Evolutionary conservation across 768 basidiomycete species (phyloP).

Genomic region (Lactarius vividus): DNA sequence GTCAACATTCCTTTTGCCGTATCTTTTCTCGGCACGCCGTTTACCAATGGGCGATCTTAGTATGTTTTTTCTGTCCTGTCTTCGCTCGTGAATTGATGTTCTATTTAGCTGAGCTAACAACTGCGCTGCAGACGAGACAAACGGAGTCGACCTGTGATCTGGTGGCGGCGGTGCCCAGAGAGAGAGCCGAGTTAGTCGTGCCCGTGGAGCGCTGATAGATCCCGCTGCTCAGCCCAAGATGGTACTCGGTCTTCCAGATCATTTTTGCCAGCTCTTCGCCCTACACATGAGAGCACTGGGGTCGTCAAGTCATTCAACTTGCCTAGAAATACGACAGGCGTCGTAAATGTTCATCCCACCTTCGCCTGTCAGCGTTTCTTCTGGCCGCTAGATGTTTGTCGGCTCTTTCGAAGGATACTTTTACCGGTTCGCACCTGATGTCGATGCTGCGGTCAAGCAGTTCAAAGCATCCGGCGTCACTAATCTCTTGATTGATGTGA

Average conservation of each 20-base stretch:
- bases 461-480: constrained; percentile 50
- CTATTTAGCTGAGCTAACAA: constrained; percentile 54
- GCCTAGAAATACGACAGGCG: constrained; percentile 55
- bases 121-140: constrained; percentile 54
- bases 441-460: constrained; percentile 42
- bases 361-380: constrained; percentile 1
- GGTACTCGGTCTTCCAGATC: constrained; percentile 46
- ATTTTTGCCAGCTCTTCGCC: constrained; percentile 47
- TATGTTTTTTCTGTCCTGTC: constrained; percentile 34
- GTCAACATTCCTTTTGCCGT: constrained; percentile 54
- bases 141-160: constrained; percentile 47
- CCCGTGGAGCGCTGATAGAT: constrained; percentile 18
- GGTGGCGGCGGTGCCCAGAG: not conserved
- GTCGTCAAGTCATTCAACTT: constrained; percentile 57
- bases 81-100: not conserved
- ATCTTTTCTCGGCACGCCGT: constrained; percentile 43
- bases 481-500: constrained; percentile 54
- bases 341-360: constrained; percentile 39
- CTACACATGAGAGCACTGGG: constrained; percentile 46
- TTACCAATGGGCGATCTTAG: constrained; percentile 53
- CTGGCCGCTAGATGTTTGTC: constrained; percentile 49
- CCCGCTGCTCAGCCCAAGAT: constrained; percentile 26
- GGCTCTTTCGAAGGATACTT: constrained; percentile 56
- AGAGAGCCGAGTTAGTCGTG: constrained; percentile 34
- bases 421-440: constrained; percentile 50